phyloP scores from a whole-genome alignment of 805 yeast genomes.

The Nakazawaea anatomiae region DNA sequence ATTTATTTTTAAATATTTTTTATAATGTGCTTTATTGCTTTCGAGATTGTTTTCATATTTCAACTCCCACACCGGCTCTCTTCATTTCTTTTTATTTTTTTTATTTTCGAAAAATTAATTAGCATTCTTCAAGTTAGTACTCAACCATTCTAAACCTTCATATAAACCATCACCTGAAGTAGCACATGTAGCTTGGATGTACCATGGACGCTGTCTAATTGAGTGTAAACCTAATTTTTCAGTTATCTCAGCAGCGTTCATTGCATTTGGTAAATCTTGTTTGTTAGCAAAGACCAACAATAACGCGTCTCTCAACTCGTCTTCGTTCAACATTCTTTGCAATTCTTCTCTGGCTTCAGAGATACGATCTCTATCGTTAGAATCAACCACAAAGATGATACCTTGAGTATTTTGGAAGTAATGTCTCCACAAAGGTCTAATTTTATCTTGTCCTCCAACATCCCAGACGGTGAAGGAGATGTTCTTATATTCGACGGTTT shows the following conservation, averaged over 20 bases:
- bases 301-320: constrained; percentile 94
- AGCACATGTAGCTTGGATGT: constrained; percentile 98
- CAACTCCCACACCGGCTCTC: neutral
- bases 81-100: neutral
- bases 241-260: constrained; percentile 98
- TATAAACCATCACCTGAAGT: constrained; percentile 98
- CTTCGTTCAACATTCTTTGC: constrained; percentile 97
- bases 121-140: constrained; percentile 79
- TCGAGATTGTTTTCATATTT: neutral
- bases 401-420: constrained; percentile 99
- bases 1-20: too few species aligned
- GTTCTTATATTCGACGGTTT: constrained; percentile 95
- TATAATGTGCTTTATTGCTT: neutral
- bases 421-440: constrained; percentile 98
- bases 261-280: constrained; percentile 98
- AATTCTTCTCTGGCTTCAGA: constrained; percentile 97
- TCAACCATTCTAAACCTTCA: constrained; percentile 97
- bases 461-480: constrained; percentile 97
- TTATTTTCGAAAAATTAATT: constrained; percentile 16
- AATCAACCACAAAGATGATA: constrained; percentile 95
- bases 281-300: constrained; percentile 95
- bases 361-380: constrained; percentile 96
- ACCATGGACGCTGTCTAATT: constrained; percentile 98
- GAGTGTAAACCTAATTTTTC: constrained; percentile 96
- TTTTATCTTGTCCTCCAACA: constrained; percentile 99